Base-by-base conservation (phyloP, 306 rosid species). In the Cucumis cinereus region DNA sequence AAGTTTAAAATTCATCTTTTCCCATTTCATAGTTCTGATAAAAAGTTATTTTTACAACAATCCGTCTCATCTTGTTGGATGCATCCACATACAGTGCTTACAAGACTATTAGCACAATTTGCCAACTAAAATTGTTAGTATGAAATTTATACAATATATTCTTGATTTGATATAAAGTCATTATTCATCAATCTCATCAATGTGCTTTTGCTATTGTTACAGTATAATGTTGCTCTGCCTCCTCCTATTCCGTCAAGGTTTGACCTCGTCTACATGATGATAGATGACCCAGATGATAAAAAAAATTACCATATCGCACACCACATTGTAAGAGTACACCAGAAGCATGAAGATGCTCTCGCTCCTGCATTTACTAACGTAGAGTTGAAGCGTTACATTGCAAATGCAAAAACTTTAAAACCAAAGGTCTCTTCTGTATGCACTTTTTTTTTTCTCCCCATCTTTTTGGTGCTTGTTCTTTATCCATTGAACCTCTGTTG, bases 191-290 rank as follows among this genome's bases (percentile, higher is more conserved):
- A 68, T 69, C 55, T 69, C 36, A 45, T 43, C 8, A 41, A 43
- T 69, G 22, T 45, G 33, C 2, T 76, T 22, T 45, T 60, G 76
- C 77, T 50, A 61, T 58, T 77, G 80, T 85, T 83, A n/a, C 99
- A 94, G 99, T 94, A 94, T 77, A 94, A 94, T 30, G 99, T 94
- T 83, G 99, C 99, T 63, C 99, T 94, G 85, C 99, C 99, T 79
- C 98, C 98, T 49, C 96, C 99, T 77, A 94, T 94, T 84, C 91
- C 92, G 33, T 94, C 99, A 62, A 92, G 99, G 89, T 94, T 94
- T 77, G 99, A 94, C 86, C 96, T 94, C 56, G 96, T 94, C 57
- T 94, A 94, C 77, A 94, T 94, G 69, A 94, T 92, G 99, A 94
- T 94, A 64, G 99, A 92, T 79, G 99, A 94, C 79, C 99, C 99